phyloP scores from a whole-genome alignment of 371 early-diverging fungal genomes.

The Rhizopus arrhizus region DNA sequence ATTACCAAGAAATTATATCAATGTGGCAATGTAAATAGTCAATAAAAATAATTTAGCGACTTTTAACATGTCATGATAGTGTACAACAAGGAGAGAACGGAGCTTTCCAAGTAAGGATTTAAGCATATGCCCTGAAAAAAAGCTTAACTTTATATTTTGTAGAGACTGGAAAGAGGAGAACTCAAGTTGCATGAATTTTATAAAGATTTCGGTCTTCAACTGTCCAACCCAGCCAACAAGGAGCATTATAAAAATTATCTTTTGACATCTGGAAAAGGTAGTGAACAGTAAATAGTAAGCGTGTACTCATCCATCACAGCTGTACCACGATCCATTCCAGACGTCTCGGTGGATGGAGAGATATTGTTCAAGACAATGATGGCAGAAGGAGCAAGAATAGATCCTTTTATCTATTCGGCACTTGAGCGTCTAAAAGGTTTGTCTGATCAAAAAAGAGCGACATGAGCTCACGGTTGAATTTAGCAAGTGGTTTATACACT shows the following conservation, averaged over 20 bases:
- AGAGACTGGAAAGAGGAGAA: constrained; percentile 78
- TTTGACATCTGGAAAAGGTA: constrained; percentile 50
- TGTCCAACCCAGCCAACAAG: constrained; percentile 61
- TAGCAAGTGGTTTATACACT: constrained; percentile 57
- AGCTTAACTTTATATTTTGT: background rate
- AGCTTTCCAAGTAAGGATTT: constrained; percentile 61
- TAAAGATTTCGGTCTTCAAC: constrained; percentile 63
- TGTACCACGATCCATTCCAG: constrained; percentile 40
- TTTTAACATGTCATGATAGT: constrained; percentile 27
- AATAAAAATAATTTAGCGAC: background rate
- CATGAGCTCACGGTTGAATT: background rate
- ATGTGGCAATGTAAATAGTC: constrained; percentile 71
- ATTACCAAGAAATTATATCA: constrained; percentile 81
- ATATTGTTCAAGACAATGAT: constrained; percentile 75
- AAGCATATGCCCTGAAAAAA: too few relatives aligned
- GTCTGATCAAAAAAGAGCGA: background rate
- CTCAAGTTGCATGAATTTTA: constrained; percentile 65
- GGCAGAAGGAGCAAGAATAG: constrained; percentile 58
- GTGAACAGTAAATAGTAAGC: constrained; percentile 2
- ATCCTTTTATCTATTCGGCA: constrained; percentile 58
- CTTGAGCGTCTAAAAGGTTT: constrained; percentile 56
- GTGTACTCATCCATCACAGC: constrained; percentile 7
- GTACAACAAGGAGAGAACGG: constrained; percentile 59
- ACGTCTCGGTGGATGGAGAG: constrained; percentile 61
- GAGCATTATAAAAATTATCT: constrained; percentile 57